Evolutionary conservation across 2,329 filamentous ascomycete genomes (phyloP).

Genomic region (Cytospora piceae): DNA sequence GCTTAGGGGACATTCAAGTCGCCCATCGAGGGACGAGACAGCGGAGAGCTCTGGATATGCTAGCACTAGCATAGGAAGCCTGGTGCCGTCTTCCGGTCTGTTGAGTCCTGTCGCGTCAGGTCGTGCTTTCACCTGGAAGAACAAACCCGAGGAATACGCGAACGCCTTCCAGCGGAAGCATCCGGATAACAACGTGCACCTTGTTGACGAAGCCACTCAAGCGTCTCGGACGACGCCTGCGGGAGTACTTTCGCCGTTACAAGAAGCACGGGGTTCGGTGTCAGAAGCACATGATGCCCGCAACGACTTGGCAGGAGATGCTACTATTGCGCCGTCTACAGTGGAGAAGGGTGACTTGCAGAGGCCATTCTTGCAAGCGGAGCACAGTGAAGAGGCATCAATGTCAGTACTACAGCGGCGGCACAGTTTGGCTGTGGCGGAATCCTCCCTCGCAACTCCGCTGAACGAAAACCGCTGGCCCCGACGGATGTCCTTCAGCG

Average conservation of each 20-base stretch:
- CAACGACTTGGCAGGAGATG: slow-evolving; percentile 48
- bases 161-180: slow-evolving; percentile 44
- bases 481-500: slow-evolving; percentile 74
- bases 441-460: slow-evolving; percentile 37
- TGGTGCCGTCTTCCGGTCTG: slow-evolving; percentile 43
- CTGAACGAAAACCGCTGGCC: slow-evolving; percentile 67
- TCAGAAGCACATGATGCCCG: slow-evolving; percentile 46
- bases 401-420: slow-evolving; percentile 63
- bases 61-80: slow-evolving; percentile 41
- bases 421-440: slow-evolving; percentile 55
- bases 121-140: slow-evolving; percentile 66
- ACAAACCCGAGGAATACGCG: slow-evolving; percentile 64
- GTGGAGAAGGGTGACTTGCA: slow-evolving; percentile 63
- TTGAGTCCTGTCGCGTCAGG: slow-evolving; percentile 46
- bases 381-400: slow-evolving; percentile 48
- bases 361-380: slow-evolving; percentile 54
- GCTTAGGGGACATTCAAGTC: slow-evolving; percentile 56
- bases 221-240: slow-evolving; percentile 24
- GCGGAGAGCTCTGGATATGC: slow-evolving; percentile 42
- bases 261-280: slow-evolving; percentile 33
- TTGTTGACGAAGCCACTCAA: slow-evolving; percentile 29
- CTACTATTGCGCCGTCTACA: slow-evolving; percentile 62
- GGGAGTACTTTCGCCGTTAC: slow-evolving; percentile 22
- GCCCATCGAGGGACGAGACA: slow-evolving; percentile 62
- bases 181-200: slow-evolving; percentile 31